Base-by-base conservation (phyloP, 805 yeast genomes). In the Metschnikowia corniflorae region DNA sequence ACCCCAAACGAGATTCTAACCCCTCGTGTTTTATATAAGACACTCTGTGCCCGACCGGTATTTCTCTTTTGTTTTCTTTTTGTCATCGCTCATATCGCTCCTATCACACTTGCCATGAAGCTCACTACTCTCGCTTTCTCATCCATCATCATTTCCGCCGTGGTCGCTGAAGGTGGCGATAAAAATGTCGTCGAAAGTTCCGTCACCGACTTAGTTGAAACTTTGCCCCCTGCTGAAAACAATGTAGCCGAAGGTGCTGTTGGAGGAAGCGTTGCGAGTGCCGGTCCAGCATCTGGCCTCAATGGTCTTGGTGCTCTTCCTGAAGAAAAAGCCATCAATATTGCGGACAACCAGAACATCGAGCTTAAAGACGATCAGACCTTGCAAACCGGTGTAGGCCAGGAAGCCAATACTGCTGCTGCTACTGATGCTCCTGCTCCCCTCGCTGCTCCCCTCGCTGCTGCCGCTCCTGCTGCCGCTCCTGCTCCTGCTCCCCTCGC, bases 81-180 rank as follows among this genome's bases (percentile, higher is more conserved):
- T n/a, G n/a, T n/a, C n/a, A n/a, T n/a, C n/a, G n/a, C n/a, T n/a
- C n/a, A n/a, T n/a, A n/a, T n/a, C n/a, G n/a, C n/a, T n/a, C n/a
- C n/a, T n/a, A n/a, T n/a, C n/a, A n/a, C n/a, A n/a, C 28, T 26
- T 22, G 16, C 26, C 7, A 37, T 37, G 40, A 37, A 37, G 28
- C 15, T 32, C 27, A 27, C 36, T 32, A 37, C 40, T 31, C 36
- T 37, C 40, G 40, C 40, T 37, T 27, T 31, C 17, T 28, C 40
- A 16, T 29, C 32, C 22, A 18, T 36, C 14, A 20, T 29, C 16
- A 19, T 14, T 16, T 36, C 40, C 13, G 5, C 12, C 4, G 32
- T 20, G 12, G 15, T 16, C 12, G 30, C 30, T 13, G 24, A 21
- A n/a, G 32, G 16, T 28, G 31, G 22, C 16, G 14, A 13, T 26